phyloP scores from a whole-genome alignment of 805 yeast species.

The Barnettozyma sp. region DNA sequence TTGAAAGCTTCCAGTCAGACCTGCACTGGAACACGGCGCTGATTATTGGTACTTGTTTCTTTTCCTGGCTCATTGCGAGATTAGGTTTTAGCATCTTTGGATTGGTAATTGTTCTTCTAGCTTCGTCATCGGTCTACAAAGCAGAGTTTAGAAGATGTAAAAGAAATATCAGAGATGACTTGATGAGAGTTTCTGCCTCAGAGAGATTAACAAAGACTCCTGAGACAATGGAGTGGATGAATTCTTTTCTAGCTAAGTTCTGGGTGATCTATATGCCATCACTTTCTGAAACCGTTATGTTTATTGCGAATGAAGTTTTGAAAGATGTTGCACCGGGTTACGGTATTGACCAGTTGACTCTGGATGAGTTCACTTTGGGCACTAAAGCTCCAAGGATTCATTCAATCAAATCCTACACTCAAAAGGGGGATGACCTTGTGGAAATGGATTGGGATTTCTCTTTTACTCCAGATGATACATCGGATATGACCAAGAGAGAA shows the following conservation, averaged over 20 bases:
- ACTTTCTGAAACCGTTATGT: slow-evolving; percentile 64
- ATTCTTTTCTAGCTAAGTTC: slow-evolving; percentile 67
- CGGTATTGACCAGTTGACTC: slow-evolving; percentile 66
- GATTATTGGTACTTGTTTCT: slow-evolving; percentile 63
- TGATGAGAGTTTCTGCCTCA: slow-evolving; percentile 55
- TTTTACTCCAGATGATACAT: slow-evolving; percentile 76
- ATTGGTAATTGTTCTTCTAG: slow-evolving; percentile 49
- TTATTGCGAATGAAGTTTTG: slow-evolving; percentile 58
- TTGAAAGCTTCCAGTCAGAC: slow-evolving; percentile 66
- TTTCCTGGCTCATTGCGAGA: slow-evolving; percentile 62
- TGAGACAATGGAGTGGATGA: slow-evolving; percentile 80
- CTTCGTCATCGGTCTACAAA: slow-evolving; percentile 60
- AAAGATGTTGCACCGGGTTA: slow-evolving; percentile 75
- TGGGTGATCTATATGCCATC: slow-evolving; percentile 91
- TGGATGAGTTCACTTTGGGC: slow-evolving; percentile 77
- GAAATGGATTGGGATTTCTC: slow-evolving; percentile 84
- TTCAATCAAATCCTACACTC: slow-evolving; percentile 66
- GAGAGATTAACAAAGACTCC: slow-evolving; percentile 54
- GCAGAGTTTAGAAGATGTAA: slow-evolving; percentile 71
- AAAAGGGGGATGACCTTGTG: slow-evolving; percentile 55
- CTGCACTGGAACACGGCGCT: slow-evolving; percentile 63
- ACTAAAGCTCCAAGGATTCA: slow-evolving; percentile 73
- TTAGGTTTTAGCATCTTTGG: slow-evolving; percentile 60
- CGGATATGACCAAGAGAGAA: slow-evolving; percentile 76
- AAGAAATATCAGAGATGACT: slow-evolving; percentile 68